Evolutionary conservation across 768 basidiomycete genomes (phyloP).

Genomic region (Strobilomyces echinocephalus): DNA sequence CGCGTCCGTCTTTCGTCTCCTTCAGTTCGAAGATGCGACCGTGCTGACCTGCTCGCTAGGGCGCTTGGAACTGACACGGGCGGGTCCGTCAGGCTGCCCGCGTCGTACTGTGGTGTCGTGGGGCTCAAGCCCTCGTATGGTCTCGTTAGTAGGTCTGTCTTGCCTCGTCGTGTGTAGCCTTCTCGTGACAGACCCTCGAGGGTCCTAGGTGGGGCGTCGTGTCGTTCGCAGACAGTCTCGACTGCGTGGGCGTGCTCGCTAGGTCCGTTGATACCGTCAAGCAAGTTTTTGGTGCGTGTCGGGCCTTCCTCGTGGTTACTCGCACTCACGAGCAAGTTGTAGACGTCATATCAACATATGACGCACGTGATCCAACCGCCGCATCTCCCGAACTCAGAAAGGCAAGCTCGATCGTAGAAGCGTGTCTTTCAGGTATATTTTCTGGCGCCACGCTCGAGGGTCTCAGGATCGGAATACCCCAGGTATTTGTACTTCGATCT

Average conservation of each 20-base stretch:
- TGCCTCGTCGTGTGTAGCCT: not conserved
- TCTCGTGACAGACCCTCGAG: slow-evolving; percentile 6
- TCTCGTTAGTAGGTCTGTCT: slow-evolving; percentile 71
- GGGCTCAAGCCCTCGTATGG: slow-evolving; percentile 97
- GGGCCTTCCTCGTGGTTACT: not conserved
- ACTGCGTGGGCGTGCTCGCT: slow-evolving; percentile 86
- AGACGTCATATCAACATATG: slow-evolving; percentile 44
- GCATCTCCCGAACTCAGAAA: slow-evolving; percentile 39
- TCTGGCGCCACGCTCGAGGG: slow-evolving; percentile 35
- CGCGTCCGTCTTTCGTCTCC: slow-evolving; percentile 45
- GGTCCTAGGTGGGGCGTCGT: slow-evolving; percentile 76
- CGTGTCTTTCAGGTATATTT: not conserved
- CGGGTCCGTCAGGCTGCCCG: slow-evolving; percentile 89
- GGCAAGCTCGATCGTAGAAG: slow-evolving; percentile 28
- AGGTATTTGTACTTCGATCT: slow-evolving; percentile 37
- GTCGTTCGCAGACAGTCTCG: slow-evolving; percentile 90
- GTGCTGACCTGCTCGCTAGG: slow-evolving; percentile 35
- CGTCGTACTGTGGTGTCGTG: slow-evolving; percentile 87
- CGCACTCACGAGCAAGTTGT: not conserved
- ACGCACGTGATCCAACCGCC: slow-evolving; percentile 72
- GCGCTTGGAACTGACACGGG: slow-evolving; percentile 94
- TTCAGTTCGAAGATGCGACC: no score
- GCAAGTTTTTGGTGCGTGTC: slow-evolving; percentile 54
- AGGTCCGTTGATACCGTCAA: slow-evolving; percentile 44
- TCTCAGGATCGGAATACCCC: slow-evolving; percentile 71